Percentiles rank a stretch among this genome's conserved stretches.
Conservation (phyloP, 208 protist species). For the Chromosphaera perkinsii region DNA sequence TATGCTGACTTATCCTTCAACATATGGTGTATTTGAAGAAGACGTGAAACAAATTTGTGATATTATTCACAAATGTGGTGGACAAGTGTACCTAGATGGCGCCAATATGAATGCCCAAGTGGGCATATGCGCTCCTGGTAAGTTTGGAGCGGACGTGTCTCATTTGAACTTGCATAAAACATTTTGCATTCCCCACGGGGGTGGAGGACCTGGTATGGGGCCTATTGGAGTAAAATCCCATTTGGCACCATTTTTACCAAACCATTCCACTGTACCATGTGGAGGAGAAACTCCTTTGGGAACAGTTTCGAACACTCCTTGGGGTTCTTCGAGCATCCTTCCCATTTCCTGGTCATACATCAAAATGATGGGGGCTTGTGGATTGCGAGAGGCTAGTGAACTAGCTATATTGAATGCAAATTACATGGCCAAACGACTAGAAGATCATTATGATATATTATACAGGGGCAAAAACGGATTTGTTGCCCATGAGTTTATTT, state of each 20-base stretch:
- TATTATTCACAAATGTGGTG: conserved; percentile 78
- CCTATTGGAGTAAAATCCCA: conserved; percentile 88
- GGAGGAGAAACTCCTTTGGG: conserved; percentile 59
- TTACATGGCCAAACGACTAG: conserved; percentile 87
- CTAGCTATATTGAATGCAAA: conserved; percentile 95
- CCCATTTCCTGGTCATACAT: conserved; percentile 92
- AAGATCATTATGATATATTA: conserved; percentile 83
- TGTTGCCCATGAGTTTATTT: conserved; percentile 94
- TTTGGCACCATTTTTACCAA: conserved; percentile 81
- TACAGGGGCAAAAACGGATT: conserved; percentile 72
- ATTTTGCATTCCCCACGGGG: conserved; percentile 91
- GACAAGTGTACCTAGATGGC: conserved; percentile 92
- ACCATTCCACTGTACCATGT: conserved; percentile 60
- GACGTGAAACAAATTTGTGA: conserved; percentile 74
- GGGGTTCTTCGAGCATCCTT: conserved; percentile 81
- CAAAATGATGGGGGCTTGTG: conserved; percentile 80
- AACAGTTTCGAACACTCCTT: conserved; percentile 82
- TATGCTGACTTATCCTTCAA: conserved; percentile 97
- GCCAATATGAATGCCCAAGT: conserved; percentile 96
- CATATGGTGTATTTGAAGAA: conserved; percentile 93
- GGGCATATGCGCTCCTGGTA: conserved; percentile 83
- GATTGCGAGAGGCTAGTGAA: conserved; percentile 74
- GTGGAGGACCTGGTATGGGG: conserved; percentile 93
- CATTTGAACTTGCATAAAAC: conserved; percentile 98
- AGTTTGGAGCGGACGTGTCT: conserved; percentile 84